Conservation (phyloP, 768 basidiomycete species). For the Suillus luteus region DNA sequence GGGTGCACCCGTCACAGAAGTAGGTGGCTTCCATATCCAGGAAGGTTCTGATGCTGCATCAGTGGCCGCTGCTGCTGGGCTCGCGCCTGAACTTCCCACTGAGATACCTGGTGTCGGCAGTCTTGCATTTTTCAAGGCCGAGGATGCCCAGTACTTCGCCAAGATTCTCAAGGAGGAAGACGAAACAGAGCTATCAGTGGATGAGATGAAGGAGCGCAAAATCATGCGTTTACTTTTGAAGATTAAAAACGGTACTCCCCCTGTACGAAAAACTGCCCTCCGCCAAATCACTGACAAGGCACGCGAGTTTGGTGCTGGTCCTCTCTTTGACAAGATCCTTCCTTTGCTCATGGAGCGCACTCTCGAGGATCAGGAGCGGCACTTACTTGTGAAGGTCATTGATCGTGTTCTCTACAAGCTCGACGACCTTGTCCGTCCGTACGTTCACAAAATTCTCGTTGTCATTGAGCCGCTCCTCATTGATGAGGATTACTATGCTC, state of each 20-base stretch:
- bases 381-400: slow-evolving; percentile 97
- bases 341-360: slow-evolving; percentile 98
- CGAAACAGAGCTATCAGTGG: slow-evolving; percentile 88
- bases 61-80: slow-evolving; percentile 85
- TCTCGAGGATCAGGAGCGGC: slow-evolving; percentile 97
- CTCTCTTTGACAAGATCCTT: slow-evolving; percentile 97
- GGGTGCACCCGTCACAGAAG: slow-evolving; percentile 53
- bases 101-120: slow-evolving; percentile 98
- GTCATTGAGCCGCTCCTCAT: slow-evolving; percentile 99
- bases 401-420: slow-evolving; percentile 98
- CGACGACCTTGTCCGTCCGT: slow-evolving; percentile 97
- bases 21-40: slow-evolving; percentile 94
- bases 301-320: slow-evolving; percentile 96
- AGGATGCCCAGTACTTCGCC: slow-evolving; percentile 97
- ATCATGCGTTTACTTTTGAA: slow-evolving; percentile 98
- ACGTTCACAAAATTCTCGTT: slow-evolving; percentile 99
- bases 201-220: slow-evolving; percentile 99
- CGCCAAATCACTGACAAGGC: slow-evolving; percentile 99
- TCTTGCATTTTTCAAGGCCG: slow-evolving; percentile 96
- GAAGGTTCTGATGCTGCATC: slow-evolving; percentile 92
- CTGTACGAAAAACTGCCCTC: slow-evolving; percentile 95
- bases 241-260: slow-evolving; percentile 99
- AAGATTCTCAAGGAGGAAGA: slow-evolving; percentile 96
- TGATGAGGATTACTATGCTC: slow-evolving; percentile 95
- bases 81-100: slow-evolving; percentile 91